These are phyloP conservation scores for Ramicandelaber brevisporus DNA, from an alignment of 192 early-diverging fungal species.

Conservation along the genomic window DNA sequence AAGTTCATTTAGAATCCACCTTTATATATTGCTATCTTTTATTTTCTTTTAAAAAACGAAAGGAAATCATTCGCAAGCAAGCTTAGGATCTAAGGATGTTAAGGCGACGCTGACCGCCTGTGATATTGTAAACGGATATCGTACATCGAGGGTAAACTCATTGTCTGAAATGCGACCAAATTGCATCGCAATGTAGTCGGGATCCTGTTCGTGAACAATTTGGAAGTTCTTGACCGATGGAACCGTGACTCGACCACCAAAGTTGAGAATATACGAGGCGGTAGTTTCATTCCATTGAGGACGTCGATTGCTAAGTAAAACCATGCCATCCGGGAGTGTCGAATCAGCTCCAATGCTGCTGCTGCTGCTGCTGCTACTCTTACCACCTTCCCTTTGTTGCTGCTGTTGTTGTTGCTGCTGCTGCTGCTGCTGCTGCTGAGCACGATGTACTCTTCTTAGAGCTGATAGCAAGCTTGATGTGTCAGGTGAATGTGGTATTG, in stretches of 20 bases:
- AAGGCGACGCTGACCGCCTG: conserved; percentile 78
- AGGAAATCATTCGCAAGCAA: conserved; percentile 55
- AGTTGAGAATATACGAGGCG: conserved; percentile 78
- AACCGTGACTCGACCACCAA: conserved; percentile 61
- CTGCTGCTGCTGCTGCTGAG: background rate
- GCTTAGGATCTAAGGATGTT: conserved; percentile 70
- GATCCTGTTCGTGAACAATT: conserved; percentile 73
- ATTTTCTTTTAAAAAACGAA: conserved; percentile 1
- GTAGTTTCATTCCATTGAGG: conserved; percentile 87
- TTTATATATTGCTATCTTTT: too few relatives aligned
- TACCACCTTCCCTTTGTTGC: conserved; percentile 8
- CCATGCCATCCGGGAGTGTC: too few relatives aligned
- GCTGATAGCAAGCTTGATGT: background rate
- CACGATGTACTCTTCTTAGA: background rate
- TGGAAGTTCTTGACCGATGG: conserved; percentile 96
- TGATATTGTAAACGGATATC: conserved; percentile 70
- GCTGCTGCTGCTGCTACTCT: too few relatives aligned
- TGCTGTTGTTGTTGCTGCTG: conserved; percentile 2
- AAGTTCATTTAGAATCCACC: conserved; percentile 11
- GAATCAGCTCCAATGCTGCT: too few relatives aligned
- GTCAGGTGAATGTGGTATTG: background rate
- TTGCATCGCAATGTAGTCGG: conserved; percentile 85
- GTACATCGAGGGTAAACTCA: conserved; percentile 69
- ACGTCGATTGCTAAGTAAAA: conserved; percentile 64
- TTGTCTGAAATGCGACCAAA: conserved; percentile 60